Evolutionary conservation across 140 eudicot species (phyloP), one percentile per base, ranked within the genome.

Genomic region (Flaveria floridana): DNA sequence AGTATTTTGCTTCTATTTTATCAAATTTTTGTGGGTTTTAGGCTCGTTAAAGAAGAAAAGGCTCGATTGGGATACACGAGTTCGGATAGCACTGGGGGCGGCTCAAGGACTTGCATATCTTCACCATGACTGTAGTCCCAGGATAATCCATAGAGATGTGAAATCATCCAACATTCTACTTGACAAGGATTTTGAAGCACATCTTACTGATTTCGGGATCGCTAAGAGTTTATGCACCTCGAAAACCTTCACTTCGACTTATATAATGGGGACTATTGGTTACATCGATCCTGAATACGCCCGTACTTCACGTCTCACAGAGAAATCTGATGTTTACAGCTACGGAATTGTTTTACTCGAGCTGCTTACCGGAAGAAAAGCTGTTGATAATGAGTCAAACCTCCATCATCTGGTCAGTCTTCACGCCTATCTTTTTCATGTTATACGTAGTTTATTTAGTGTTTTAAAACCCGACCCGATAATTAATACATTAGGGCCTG

Each of bases 61-160:
- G 87, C 89, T 90, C 0, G 94, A 88, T 14, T 94, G 99, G 99
- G 89, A 83, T 25, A 94, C 97, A 0, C 92, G 99, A 4, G 81
- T 94, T 28, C 84, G 65, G 18, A 88, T 94, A 67, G 99, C 99
- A 5, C 78, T 90, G 0, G 99, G 99, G 2, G 88, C 99, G 16
- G 97, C 96, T 6, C 91, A 94, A 75, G 99, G 99, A 84, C 99
- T 94, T 44, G 90, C 99, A 0, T 94, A 94, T 85, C 94, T 94
- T 48, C 99, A 94, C 80, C 99, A 94, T 48, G 97, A 88, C 56
- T 94, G 97, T 69, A 90, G 97, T 85, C 99, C 99, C 51, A 91
- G 96, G 1, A 90, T 94, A 46, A 94, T 94, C 64, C 99, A 94
- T 68, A 75, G 99, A 79, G 99, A 94, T 42, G 96, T 94, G 68